phyloP scores from a whole-genome alignment of 78 protist species.

The Mastigamoeba balamuthi region DNA sequence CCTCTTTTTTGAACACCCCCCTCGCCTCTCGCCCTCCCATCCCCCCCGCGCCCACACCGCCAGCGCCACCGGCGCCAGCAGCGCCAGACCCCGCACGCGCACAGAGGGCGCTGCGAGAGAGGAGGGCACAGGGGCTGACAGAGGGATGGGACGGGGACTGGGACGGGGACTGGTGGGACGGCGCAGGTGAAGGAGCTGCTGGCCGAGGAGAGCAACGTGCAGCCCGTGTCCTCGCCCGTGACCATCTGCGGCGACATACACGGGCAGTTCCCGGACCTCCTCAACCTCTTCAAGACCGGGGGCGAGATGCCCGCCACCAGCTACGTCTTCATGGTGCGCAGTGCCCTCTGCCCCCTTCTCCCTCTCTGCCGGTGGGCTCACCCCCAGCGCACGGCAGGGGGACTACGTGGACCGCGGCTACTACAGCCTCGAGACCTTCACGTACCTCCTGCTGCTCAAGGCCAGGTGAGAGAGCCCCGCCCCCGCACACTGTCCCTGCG shows the following conservation, averaged over 20 bases:
- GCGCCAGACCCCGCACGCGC: too few relatives aligned
- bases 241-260: conserved; percentile 98
- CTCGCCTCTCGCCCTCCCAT: neutral
- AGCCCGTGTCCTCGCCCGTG: conserved; percentile 87
- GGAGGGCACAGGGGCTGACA: too few relatives aligned
- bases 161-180: neutral
- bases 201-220: conserved; percentile 90
- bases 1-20: neutral
- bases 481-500: too few relatives aligned
- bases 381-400: too few relatives aligned
- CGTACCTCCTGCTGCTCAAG: conserved; percentile 77
- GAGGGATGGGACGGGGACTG: neutral
- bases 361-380: neutral
- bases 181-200: conserved; percentile 74
- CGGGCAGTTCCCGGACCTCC: conserved; percentile 94
- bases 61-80: too few relatives aligned
- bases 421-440: conserved; percentile 90
- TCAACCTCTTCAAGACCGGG: conserved; percentile 88
- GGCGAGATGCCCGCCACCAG: conserved; percentile 85
- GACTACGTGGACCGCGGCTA: conserved; percentile 98
- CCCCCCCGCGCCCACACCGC: too few relatives aligned
- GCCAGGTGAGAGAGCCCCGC: conserved; percentile 63
- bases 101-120: neutral
- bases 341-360: neutral
- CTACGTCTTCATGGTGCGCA: conserved; percentile 90